These are phyloP conservation scores for Pterulicium gracile DNA, from an alignment of 1,284 basidiomycete genomes.

Conservation along the genomic window DNA sequence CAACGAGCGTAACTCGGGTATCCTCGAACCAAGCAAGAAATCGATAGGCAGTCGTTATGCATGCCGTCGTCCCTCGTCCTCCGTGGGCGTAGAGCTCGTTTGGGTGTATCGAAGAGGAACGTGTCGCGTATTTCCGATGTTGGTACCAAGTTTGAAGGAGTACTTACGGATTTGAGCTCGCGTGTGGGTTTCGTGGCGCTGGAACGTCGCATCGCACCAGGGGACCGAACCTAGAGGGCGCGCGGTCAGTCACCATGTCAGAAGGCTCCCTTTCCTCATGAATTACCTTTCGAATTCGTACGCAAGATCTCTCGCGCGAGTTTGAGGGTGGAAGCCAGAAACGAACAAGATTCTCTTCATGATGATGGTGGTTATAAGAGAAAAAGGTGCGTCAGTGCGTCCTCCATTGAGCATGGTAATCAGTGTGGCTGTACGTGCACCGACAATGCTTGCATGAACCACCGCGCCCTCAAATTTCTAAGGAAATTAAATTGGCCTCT, in stretches of 20 bases:
- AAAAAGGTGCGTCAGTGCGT: not conserved
- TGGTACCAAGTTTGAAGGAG: no score
- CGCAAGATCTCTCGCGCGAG: slow-evolving; percentile 74
- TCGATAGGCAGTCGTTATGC: slow-evolving; percentile 15
- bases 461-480: not conserved
- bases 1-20: slow-evolving; percentile 24
- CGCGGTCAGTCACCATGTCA: slow-evolving; percentile 1
- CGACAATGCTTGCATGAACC: not conserved
- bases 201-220: slow-evolving; percentile 84
- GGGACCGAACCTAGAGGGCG: slow-evolving; percentile 48
- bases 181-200: slow-evolving; percentile 66
- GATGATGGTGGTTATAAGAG: slow-evolving; percentile 7
- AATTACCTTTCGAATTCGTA: slow-evolving; percentile 80
- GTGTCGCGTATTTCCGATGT: no score
- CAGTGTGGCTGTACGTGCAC: no score
- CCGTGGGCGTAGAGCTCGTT: no score
- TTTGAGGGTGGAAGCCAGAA: slow-evolving; percentile 71
- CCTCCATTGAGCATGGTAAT: no score
- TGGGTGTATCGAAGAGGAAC: no score
- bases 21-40: slow-evolving; percentile 23
- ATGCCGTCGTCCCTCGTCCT: no score
- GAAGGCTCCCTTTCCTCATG: slow-evolving; percentile 1
- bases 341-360: slow-evolving; percentile 82
- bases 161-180: slow-evolving; percentile 71
- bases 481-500: not conserved